Conservation (phyloP, 2,329 filamentous ascomycete species). For the Microcyclospora pomicola region DNA sequence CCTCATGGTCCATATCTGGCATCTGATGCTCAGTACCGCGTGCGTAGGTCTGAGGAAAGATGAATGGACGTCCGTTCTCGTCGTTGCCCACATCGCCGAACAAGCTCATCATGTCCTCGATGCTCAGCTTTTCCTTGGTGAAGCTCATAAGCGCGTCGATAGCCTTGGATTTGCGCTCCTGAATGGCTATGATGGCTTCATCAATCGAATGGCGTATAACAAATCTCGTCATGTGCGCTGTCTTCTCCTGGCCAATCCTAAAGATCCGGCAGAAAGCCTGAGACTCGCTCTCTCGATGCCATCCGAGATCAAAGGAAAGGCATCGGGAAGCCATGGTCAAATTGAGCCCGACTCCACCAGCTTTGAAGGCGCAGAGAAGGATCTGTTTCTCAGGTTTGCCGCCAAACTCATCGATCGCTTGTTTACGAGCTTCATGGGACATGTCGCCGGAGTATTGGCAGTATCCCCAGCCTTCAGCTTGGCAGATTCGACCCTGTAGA, state of each 20-base stretch:
- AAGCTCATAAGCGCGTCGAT: conserved; percentile 33
- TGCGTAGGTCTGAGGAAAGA: conserved; percentile 22
- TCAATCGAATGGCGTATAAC: conserved; percentile 46
- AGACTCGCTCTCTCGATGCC: conserved; percentile 36
- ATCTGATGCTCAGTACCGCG: conserved; percentile 12
- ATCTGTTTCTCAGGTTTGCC: conserved; percentile 28
- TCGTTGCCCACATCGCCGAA: conserved; percentile 32
- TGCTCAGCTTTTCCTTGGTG: conserved; percentile 17
- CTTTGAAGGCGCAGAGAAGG: conserved; percentile 42
- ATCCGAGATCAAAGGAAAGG: conserved; percentile 40
- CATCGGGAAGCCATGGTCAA: conserved; percentile 41
- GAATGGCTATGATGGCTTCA: conserved; percentile 40
- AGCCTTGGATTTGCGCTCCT: conserved; percentile 38
- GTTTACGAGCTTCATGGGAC: conserved; percentile 29
- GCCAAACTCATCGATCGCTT: conserved; percentile 35
- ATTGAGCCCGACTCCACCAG: conserved; percentile 46
- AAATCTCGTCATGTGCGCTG: conserved; percentile 46
- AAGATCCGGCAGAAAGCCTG: conserved; percentile 45
- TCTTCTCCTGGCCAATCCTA: conserved; percentile 48
- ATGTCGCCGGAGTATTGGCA: conserved; percentile 39
- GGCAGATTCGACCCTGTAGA: conserved; percentile 39
- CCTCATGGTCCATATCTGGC: conserved; percentile 3
- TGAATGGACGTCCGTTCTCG: conserved; percentile 26
- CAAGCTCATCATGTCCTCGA: conserved; percentile 31
- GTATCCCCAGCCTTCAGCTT: conserved; percentile 34